Evolutionary conservation across 2,329 filamentous ascomycete genomes (phyloP).

Genomic region (Cladophialophora carrionii): DNA sequence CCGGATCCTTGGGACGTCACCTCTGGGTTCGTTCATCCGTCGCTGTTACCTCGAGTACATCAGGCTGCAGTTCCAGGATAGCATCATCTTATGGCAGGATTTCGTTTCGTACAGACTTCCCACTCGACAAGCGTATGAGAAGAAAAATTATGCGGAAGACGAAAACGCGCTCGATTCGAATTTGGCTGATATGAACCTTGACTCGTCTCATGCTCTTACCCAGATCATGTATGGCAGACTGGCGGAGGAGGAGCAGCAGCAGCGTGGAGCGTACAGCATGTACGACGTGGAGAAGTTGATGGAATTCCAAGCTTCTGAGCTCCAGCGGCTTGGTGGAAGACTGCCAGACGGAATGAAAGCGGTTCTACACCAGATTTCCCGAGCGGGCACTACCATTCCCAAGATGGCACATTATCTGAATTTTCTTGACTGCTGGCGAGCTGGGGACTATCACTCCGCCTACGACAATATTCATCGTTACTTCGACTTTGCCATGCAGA

Average conservation of each 20-base stretch:
- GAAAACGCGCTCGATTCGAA: constrained; percentile 64
- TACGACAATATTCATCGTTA: constrained; percentile 92
- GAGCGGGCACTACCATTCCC: constrained; percentile 31
- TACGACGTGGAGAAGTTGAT: constrained; percentile 80
- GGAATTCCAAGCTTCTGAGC: constrained; percentile 83
- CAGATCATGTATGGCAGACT: constrained; percentile 57
- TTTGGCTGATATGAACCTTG: constrained; percentile 62
- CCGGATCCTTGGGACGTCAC: constrained; percentile 71
- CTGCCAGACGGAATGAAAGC: constrained; percentile 73
- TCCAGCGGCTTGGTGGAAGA: constrained; percentile 81
- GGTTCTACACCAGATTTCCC: constrained; percentile 70
- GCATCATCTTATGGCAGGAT: constrained; percentile 75
- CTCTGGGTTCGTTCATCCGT: constrained; percentile 79
- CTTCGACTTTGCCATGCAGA: constrained; percentile 95
- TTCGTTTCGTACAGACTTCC: constrained; percentile 81
- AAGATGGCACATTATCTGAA: constrained; percentile 48
- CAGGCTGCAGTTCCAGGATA: constrained; percentile 77
- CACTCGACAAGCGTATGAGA: constrained; percentile 66
- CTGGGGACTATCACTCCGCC: constrained; percentile 84
- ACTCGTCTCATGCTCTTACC: constrained; percentile 53
- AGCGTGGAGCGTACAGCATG: constrained; percentile 58
- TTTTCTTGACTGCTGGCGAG: constrained; percentile 89
- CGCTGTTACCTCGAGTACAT: constrained; percentile 78
- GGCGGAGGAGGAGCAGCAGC: constrained; percentile 40
- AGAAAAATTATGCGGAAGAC: constrained; percentile 53